Percentiles rank a stretch among this genome's conserved stretches.
phyloP scores from a whole-genome alignment of 1,284 basidiomycete species.

The Wallemia ichthyophaga region DNA sequence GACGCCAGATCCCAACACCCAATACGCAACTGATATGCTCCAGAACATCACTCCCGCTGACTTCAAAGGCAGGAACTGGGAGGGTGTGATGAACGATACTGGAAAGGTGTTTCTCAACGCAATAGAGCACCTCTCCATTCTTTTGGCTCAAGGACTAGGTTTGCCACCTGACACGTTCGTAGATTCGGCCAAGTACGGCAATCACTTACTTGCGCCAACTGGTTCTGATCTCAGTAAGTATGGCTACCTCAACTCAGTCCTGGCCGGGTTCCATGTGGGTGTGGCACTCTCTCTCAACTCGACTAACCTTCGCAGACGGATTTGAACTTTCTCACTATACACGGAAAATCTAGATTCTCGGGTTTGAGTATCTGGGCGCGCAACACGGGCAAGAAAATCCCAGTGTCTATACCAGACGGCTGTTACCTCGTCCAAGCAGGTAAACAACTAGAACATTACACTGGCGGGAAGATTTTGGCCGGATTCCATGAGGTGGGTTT shows the following conservation, averaged over 20 bases:
- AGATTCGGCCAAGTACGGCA: slow-evolving; percentile 19
- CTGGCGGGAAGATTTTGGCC: slow-evolving; percentile 43
- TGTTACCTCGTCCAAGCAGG: slow-evolving; percentile 39
- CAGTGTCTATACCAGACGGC: slow-evolving; percentile 41
- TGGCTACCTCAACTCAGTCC: slow-evolving; percentile 24
- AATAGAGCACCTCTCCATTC: not conserved
- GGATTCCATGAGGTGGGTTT: slow-evolving; percentile 43
- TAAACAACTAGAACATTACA: slow-evolving; percentile 67
- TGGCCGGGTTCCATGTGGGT: slow-evolving; percentile 1
- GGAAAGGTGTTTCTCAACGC: not conserved
- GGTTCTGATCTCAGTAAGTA: slow-evolving; percentile 58
- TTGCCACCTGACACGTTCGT: not conserved
- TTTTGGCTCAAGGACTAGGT: not conserved
- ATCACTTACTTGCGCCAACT: slow-evolving; percentile 65
- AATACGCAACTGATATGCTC: not conserved
- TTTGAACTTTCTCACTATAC: slow-evolving; percentile 33
- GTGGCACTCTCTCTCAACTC: slow-evolving; percentile 8
- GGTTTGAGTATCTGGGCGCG: slow-evolving; percentile 50
- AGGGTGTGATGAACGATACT: not conserved
- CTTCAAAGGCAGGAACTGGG: not conserved
- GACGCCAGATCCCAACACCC: not conserved
- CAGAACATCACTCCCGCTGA: not conserved
- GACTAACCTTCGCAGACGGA: slow-evolving; percentile 45
- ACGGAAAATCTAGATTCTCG: slow-evolving; percentile 57
- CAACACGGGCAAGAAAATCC: slow-evolving; percentile 58